Evolutionary conservation across 805 yeast genomes (phyloP).

Genomic region (Schwanniomyces vanrijiae): DNA sequence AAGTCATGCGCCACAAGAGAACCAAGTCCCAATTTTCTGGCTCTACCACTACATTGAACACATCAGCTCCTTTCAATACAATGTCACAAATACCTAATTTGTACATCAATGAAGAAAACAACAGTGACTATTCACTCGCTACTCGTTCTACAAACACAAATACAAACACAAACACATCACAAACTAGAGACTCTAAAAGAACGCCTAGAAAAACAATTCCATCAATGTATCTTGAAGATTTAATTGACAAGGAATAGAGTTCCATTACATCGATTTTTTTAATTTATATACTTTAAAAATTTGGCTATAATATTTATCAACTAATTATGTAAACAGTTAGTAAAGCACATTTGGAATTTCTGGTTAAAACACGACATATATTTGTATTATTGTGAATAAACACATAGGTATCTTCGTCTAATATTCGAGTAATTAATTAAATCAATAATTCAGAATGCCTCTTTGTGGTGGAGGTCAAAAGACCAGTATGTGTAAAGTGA

Average conservation of each 20-base stretch:
- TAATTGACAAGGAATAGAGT: constrained; percentile 36
- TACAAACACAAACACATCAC: neutral
- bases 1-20: constrained; percentile 55
- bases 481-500: constrained; percentile 35
- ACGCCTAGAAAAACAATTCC: constrained; percentile 41
- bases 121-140: constrained; percentile 27
- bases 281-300: neutral
- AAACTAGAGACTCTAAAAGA: constrained; percentile 9
- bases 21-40: constrained; percentile 24
- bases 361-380: neutral
- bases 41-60: constrained; percentile 16
- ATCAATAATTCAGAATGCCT: constrained; percentile 27
- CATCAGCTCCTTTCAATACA: constrained; percentile 25
- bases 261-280: neutral
- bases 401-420: constrained; percentile 1
- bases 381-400: neutral
- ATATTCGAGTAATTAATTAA: neutral
- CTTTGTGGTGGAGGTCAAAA: constrained; percentile 44
- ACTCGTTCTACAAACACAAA: constrained; percentile 3
- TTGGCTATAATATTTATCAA: neutral
- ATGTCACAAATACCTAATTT: constrained; percentile 36
- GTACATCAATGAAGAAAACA: constrained; percentile 39
- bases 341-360: neutral
- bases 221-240: constrained; percentile 49
- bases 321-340: neutral